These are phyloP conservation scores for Yarrowia bubula DNA, from an alignment of 805 yeast genomes.

Conservation along the genomic window DNA sequence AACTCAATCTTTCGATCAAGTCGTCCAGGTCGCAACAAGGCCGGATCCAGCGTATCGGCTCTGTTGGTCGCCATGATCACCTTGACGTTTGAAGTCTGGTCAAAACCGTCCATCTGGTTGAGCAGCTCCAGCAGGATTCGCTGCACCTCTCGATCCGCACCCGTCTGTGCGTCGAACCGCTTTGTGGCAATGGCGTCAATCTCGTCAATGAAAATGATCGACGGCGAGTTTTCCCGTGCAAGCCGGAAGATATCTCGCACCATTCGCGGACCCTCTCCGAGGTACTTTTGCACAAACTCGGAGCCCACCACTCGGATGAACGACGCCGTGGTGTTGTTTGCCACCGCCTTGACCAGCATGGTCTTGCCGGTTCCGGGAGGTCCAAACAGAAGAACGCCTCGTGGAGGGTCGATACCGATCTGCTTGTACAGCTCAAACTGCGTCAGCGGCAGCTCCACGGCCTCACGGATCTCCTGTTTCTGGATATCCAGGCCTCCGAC, in stretches of 20 bases:
- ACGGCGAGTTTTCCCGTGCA: conserved; percentile 96
- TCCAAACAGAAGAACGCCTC: conserved; percentile 97
- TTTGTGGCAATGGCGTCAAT: conserved; percentile 99
- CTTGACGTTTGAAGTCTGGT: conserved; percentile 90
- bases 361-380: conserved; percentile 99
- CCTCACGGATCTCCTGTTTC: conserved; percentile 97
- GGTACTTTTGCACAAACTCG: conserved; percentile 95
- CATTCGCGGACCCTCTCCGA: conserved; percentile 99
- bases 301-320: conserved; percentile 97
- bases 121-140: conserved; percentile 92
- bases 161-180: conserved; percentile 99
- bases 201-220: conserved; percentile 96
- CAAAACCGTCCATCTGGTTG: conserved; percentile 99
- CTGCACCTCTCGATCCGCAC: conserved; percentile 99
- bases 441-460: conserved; percentile 93
- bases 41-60: conserved; percentile 99
- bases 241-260: conserved; percentile 96
- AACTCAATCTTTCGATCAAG: conserved; percentile 97
- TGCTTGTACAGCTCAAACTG: conserved; percentile 95
- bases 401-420: conserved; percentile 98
- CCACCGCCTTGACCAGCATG: conserved; percentile 98
- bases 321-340: conserved; percentile 92
- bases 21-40: conserved; percentile 96
- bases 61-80: conserved; percentile 99
- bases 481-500: conserved; percentile 99